Conservation (phyloP, 345 rosid species). For the Pelargonium nanum region DNA sequence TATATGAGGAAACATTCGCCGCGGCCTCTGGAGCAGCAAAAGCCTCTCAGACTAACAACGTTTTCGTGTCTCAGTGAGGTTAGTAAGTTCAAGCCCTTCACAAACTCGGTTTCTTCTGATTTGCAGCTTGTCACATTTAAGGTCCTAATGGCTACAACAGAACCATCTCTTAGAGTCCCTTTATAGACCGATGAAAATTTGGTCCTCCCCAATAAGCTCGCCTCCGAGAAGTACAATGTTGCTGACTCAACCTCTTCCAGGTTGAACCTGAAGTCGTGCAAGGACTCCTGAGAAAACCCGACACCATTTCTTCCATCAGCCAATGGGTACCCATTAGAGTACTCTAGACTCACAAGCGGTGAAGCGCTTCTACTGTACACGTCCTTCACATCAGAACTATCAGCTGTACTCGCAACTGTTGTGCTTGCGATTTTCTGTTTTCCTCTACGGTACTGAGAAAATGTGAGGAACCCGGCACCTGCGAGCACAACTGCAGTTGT, state of each 20-base stretch:
- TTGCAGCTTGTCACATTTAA: slow-evolving; percentile 78
- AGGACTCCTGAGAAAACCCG: slow-evolving; percentile 37
- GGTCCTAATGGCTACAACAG: slow-evolving; percentile 66
- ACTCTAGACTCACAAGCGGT: slow-evolving; percentile 65
- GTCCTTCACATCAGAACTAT: slow-evolving; percentile 57
- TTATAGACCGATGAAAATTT: slow-evolving; percentile 66
- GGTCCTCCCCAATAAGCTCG: slow-evolving; percentile 52
- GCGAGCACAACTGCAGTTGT: slow-evolving; percentile 28
- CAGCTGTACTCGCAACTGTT: slow-evolving; percentile 37
- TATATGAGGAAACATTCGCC: slow-evolving; percentile 84
- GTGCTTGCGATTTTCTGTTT: slow-evolving; percentile 84
- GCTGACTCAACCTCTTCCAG: slow-evolving; percentile 90
- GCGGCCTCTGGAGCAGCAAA: slow-evolving; percentile 77
- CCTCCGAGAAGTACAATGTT: slow-evolving; percentile 78
- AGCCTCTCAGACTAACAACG: slow-evolving; percentile 62
- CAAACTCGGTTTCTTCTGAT: slow-evolving; percentile 77
- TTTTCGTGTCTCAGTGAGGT: slow-evolving; percentile 67
- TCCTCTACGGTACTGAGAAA: slow-evolving; percentile 41
- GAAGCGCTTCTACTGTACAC: slow-evolving; percentile 49
- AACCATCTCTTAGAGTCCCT: slow-evolving; percentile 68
- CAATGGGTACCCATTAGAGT: slow-evolving; percentile 57
- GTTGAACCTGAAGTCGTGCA: slow-evolving; percentile 49
- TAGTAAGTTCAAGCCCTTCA: slow-evolving; percentile 59
- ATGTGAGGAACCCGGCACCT: slow-evolving; percentile 30
- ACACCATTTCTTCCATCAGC: slow-evolving; percentile 46